phyloP scores from a whole-genome alignment of 192 early-diverging fungal genomes.

The Backusella tuberculispora region DNA sequence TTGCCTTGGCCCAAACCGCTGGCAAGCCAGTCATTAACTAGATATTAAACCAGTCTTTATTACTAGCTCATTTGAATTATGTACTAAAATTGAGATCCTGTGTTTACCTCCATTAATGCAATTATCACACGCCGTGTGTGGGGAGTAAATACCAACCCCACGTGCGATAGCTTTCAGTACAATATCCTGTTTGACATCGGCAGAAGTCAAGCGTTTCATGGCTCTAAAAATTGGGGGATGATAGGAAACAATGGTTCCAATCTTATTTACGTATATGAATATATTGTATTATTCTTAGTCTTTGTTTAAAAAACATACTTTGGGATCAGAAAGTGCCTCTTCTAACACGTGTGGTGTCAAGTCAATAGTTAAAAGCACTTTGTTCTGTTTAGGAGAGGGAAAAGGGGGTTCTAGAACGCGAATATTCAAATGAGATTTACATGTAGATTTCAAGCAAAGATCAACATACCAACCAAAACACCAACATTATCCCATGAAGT shows the following conservation, averaged over 20 bases:
- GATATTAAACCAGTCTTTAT: background rate
- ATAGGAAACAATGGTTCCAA: conserved; percentile 92
- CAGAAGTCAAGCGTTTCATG: conserved; percentile 76
- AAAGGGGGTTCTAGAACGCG: conserved; percentile 72
- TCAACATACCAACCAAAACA: conserved; percentile 65
- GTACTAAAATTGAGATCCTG: background rate
- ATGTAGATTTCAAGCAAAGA: background rate
- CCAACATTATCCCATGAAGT: conserved; percentile 93
- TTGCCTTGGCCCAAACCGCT: conserved; percentile 59
- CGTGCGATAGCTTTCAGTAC: conserved; percentile 81
- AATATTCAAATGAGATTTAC: conserved; percentile 4
- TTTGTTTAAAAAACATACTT: conserved; percentile 1
- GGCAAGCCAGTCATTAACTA: conserved; percentile 93
- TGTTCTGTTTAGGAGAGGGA: conserved; percentile 67
- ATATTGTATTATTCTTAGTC: background rate
- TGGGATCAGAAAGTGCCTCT: conserved; percentile 75
- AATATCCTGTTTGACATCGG: conserved; percentile 81
- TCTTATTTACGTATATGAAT: conserved; percentile 23
- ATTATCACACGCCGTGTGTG: conserved; percentile 90
- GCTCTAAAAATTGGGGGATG: conserved; percentile 91
- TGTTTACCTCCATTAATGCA: conserved; percentile 67
- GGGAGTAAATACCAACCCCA: conserved; percentile 86
- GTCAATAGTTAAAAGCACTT: conserved; percentile 92
- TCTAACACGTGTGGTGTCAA: conserved; percentile 77
- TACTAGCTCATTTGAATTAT: background rate